Evolutionary conservation across 2,329 filamentous ascomycete genomes (phyloP), one percentile per base, ranked within the genome.

Genomic region (Fusarium burgessii): DNA sequence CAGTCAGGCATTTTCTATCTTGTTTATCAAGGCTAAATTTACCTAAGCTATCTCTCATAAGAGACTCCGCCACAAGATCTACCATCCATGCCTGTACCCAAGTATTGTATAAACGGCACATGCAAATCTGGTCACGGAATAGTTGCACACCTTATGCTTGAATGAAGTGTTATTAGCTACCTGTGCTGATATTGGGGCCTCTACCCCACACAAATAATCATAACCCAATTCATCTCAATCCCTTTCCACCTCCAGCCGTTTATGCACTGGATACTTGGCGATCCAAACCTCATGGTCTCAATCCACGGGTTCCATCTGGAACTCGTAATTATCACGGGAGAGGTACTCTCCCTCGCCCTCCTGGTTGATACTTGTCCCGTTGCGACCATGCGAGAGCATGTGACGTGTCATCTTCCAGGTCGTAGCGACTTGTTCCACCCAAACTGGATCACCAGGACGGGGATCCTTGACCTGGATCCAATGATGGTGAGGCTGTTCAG

Each of bases 351-450:
- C 17, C 7, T n/a, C 11, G 5, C 13, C 7, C 18, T n/a, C 23
- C 1, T 46, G n/a, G 9, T 11, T 42, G n/a, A 32, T n/a, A 2
- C 18, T 9, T 5, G 17, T 8, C 0, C 6, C 18, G n/a, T 13
- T 40, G 14, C 25, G 25, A 15, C 23, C 47, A 15, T 23, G 17
- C 7, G 47, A 51, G 7, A 55, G 5, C 27, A 45, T 45, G 7
- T 46, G 17, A 11, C 43, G 43, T 5, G 27, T 27, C 43, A 46
- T 32, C 25, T 46, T 46, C 43, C 43, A 46, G 3, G 25, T 29
- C 43, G 17, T 8, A 4, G 43, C 43, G 2, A 29, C 13, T 11
- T 46, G 25, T 17, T 32, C 43, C 2, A 46, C 43, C 43, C 25
- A 32, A 0, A 7, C 14, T 0, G 43, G 43, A 12, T 46, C 43